These are phyloP conservation scores for Talaromyces liani DNA, from an alignment of 495 filamentous ascomycete genomes.

Conservation along the genomic window DNA sequence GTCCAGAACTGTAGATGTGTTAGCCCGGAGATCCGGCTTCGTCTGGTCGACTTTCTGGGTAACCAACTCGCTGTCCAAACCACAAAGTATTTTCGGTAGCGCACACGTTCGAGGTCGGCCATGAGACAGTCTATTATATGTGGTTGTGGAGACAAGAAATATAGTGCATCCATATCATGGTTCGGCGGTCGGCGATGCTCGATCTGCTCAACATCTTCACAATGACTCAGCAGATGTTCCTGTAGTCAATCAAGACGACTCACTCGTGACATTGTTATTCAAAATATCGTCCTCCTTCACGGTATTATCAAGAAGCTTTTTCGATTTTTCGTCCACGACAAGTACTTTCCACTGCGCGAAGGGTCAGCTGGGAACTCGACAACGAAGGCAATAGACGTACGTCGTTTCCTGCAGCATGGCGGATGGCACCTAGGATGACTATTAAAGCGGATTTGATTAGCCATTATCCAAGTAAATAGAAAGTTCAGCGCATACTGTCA, in stretches of 20 bases:
- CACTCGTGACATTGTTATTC: constrained; percentile 91
- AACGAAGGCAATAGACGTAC: constrained; percentile 29
- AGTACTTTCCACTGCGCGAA: constrained; percentile 83
- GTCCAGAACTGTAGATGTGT: constrained; percentile 39
- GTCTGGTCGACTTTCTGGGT: not conserved
- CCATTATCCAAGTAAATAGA: not conserved
- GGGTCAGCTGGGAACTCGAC: constrained; percentile 19
- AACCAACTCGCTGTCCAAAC: constrained; percentile 76
- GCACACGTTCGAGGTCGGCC: constrained; percentile 76
- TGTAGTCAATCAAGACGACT: constrained; percentile 17
- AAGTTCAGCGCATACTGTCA: constrained; percentile 32
- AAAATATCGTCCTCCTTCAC: constrained; percentile 93
- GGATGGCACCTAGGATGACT: constrained; percentile 56
- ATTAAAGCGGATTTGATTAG: not conserved
- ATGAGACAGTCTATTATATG: constrained; percentile 90
- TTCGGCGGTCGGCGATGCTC: constrained; percentile 75
- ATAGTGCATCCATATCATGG: constrained; percentile 85
- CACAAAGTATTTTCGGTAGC: constrained; percentile 67
- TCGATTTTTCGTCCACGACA: constrained; percentile 73
- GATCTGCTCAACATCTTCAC: constrained; percentile 81
- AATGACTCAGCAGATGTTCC: constrained; percentile 9
- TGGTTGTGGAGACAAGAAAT: constrained; percentile 74
- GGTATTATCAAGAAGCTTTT: constrained; percentile 76
- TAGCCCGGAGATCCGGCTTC: not conserved
- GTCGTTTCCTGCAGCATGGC: constrained; percentile 50